Evolutionary conservation across 345 rosid genomes (phyloP).

Genomic region (Excoecaria cochinchinensis): DNA sequence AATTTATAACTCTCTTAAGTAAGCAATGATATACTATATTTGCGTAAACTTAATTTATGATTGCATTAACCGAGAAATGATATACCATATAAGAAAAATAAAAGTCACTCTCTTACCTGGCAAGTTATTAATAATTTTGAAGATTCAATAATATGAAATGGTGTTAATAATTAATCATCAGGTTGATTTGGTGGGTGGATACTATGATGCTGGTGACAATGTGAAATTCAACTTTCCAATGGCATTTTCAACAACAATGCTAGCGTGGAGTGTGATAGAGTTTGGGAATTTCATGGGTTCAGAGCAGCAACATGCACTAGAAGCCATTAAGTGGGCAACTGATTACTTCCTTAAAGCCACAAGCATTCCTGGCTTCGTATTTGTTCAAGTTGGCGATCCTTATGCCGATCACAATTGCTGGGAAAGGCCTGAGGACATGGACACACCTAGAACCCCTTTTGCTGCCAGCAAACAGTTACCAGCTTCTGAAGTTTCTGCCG

Average conservation of each 20-base stretch:
- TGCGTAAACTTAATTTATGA: too few relatives aligned
- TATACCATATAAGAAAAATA: too few relatives aligned
- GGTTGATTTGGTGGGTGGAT: conserved; percentile 32
- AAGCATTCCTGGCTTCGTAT: conserved; percentile 27
- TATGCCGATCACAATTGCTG: conserved; percentile 26
- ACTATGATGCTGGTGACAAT: conserved; percentile 33
- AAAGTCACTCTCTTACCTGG: too few relatives aligned
- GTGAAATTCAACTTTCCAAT: conserved; percentile 33
- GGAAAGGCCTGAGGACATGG: conserved; percentile 38
- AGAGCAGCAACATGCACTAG: conserved; percentile 22
- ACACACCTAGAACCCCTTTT: conserved; percentile 22
- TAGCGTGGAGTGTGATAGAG: conserved; percentile 29
- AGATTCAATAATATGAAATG: too few relatives aligned
- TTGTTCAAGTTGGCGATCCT: conserved; percentile 32
- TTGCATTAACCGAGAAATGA: too few relatives aligned
- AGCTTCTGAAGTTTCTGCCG: conserved; percentile 28
- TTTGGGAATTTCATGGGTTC: conserved; percentile 20
- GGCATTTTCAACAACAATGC: conserved; percentile 31
- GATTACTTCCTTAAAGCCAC: conserved; percentile 30
- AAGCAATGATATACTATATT: too few relatives aligned
- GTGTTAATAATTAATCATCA: neutral
- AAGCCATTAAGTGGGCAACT: conserved; percentile 27
- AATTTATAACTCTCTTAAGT: too few relatives aligned
- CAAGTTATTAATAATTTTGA: too few relatives aligned
- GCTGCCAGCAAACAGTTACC: conserved; percentile 26